A percentile compares a stretch with the other conserved stretches of the same genome.
Evolutionary conservation across 2,329 filamentous ascomycete species (phyloP).

Genomic region (Neodidymelliopsis sp.): DNA sequence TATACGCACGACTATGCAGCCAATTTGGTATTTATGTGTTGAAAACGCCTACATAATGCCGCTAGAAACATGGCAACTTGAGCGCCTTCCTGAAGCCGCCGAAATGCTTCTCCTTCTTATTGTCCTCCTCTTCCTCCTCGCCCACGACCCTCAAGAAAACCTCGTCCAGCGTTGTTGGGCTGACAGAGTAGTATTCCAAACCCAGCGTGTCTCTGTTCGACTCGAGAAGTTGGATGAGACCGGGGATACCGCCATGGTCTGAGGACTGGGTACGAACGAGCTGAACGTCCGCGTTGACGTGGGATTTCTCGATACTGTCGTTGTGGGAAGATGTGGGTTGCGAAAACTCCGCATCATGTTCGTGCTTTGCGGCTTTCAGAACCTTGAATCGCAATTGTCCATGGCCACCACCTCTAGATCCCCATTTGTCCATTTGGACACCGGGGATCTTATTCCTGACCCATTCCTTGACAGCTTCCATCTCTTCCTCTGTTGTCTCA

Average conservation of each 20-base stretch:
- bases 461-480: conserved; percentile 71
- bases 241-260: conserved; percentile 63
- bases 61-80: conserved; percentile 1
- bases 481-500: conserved; percentile 73
- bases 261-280: conserved; percentile 27
- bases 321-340: background rate
- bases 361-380: conserved; percentile 57
- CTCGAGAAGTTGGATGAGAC: conserved; percentile 76
- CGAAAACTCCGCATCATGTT: background rate
- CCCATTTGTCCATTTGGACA: conserved; percentile 62
- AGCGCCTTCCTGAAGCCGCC: conserved; percentile 5
- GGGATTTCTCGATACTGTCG: conserved; percentile 24
- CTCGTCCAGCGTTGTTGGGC: conserved; percentile 86
- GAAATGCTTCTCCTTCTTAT: conserved; percentile 11
- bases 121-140: conserved; percentile 66
- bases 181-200: conserved; percentile 86
- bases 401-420: conserved; percentile 77
- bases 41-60: too few species aligned
- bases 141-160: conserved; percentile 88
- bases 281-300: conserved; percentile 25
- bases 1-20: background rate
- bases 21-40: background rate
- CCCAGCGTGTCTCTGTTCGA: conserved; percentile 71
- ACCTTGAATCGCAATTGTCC: conserved; percentile 88
- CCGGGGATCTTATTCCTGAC: conserved; percentile 66